Evolutionary conservation across 2,329 filamentous ascomycete species (phyloP), one percentile per base, ranked within the genome.

Genomic region (Monosporascus sp.): DNA sequence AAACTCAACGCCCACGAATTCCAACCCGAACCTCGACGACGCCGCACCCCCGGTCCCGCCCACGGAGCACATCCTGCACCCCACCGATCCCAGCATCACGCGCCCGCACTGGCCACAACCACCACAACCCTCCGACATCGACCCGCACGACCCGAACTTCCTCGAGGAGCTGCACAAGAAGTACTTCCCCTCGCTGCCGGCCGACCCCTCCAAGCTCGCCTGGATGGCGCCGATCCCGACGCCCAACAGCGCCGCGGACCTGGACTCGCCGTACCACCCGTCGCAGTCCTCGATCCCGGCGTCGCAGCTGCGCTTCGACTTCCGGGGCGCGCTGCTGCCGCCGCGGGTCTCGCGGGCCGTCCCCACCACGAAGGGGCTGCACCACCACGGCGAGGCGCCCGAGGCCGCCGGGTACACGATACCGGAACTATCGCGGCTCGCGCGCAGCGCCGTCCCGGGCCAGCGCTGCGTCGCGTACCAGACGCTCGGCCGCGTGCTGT

Each of bases 391-490:
- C 57, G 84, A 92, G 54, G 92, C 93, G 1, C 94, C 94, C 17
- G 90, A 96, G 70, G 90, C 92, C 1, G 94, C 94, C 0, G 94
- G 94, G 0, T 99, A 99, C 71, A 97, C 94, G 0, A 82, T 99
- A 31, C 83, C 85, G 0, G 94, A 99, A 70, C 77, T 99, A 1
- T 86, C 90, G 1, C 83, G 87, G 34, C 79, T 97, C 2, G 85
- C 90, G 5, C 81, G 93, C 36, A 95, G 89, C 51, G 84, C 85
- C 0, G 90, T 96, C 20, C 83, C 94, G 0, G 86, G 89, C 1
- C 94, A 99, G 74, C 76, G 93, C 11, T 97, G 94, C 65, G 81
- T 97, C 56, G 90, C 94, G 0, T 97, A 90, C 70, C 93, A 96
- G 71, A 93, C 92, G 0, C 75, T 97, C 1, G 94, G 94, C 0